Evolutionary conservation across 805 yeast species (phyloP).

Genomic region (Phaffomyces antillensis): DNA sequence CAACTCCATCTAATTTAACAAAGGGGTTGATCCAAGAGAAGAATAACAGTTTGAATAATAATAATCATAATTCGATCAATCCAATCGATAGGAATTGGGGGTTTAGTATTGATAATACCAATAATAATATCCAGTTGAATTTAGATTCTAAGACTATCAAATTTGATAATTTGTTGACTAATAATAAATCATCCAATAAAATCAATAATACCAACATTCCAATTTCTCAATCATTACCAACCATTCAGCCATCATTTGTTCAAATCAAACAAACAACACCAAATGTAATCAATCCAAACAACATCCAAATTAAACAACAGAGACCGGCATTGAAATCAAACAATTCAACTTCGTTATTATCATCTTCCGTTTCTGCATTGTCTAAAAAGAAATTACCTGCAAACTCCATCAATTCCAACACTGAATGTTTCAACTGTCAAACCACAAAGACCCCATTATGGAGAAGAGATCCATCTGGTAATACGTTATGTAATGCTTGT

Average conservation of each 20-base stretch:
- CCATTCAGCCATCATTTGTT: background rate
- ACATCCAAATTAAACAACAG: background rate
- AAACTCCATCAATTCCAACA: constrained; percentile 14
- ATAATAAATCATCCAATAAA: background rate
- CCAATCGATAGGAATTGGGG: constrained; percentile 35
- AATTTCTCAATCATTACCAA: constrained; percentile 6
- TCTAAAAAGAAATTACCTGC: constrained; percentile 20
- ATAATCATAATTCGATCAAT: constrained; percentile 19
- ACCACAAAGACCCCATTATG: constrained; percentile 90
- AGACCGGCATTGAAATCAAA: background rate
- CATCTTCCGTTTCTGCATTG: constrained; percentile 10
- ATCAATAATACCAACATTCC: background rate
- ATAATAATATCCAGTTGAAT: constrained; percentile 8
- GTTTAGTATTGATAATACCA: constrained; percentile 26
- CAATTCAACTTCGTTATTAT: background rate
- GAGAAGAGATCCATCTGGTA: constrained; percentile 87
- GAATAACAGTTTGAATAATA: background rate
- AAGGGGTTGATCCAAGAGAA: constrained; percentile 11
- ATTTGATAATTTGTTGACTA: constrained; percentile 3
- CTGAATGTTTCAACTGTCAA: constrained; percentile 76
- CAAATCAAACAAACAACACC: constrained; percentile 1
- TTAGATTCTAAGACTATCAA: constrained; percentile 12
- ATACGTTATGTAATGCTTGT: constrained; percentile 92
- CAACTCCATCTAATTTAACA: constrained; percentile 18
- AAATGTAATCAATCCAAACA: background rate